These are phyloP conservation scores for Tylopilus vinaceipallidus DNA, from an alignment of 768 basidiomycete species.

Conservation along the genomic window DNA sequence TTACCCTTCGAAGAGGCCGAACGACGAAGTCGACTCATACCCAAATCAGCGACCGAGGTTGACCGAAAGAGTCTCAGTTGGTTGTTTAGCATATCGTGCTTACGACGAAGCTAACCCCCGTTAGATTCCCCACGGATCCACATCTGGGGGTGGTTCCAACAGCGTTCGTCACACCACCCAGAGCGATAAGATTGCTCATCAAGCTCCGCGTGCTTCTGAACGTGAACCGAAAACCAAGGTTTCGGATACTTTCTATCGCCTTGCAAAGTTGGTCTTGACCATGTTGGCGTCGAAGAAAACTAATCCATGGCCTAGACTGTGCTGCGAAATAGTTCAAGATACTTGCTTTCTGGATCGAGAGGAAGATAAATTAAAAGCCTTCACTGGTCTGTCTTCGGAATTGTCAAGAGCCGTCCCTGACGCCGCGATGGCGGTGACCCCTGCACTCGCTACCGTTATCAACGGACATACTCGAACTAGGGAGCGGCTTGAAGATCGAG, in stretches of 20 bases:
- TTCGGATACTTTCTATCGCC: conserved; percentile 37
- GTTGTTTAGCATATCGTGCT: conserved; percentile 8
- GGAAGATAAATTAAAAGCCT: conserved; percentile 47
- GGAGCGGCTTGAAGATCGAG: conserved; percentile 39
- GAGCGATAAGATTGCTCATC: conserved; percentile 3
- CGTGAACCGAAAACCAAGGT: conserved; percentile 8
- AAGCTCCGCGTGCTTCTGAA: conserved; percentile 1
- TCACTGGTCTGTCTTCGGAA: conserved; percentile 46
- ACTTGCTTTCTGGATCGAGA: conserved; percentile 42
- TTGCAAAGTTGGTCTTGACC: conserved; percentile 33
- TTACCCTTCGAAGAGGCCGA: conserved; percentile 25
- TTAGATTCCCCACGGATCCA: conserved; percentile 14
- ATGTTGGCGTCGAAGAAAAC: conserved; percentile 6
- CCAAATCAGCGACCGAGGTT: conserved; percentile 28
- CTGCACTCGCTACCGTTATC: conserved; percentile 46
- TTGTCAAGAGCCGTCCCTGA: conserved; percentile 44
- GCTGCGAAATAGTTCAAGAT: conserved; percentile 44
- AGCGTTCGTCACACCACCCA: conserved; percentile 3
- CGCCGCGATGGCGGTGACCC: conserved; percentile 42
- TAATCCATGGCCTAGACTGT: conserved; percentile 36
- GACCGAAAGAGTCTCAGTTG: conserved; percentile 23
- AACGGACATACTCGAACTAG: conserved; percentile 42
- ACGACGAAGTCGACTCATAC: conserved; percentile 24
- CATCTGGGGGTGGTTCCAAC: conserved; percentile 4
- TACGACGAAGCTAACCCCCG: conserved; percentile 9